Evolutionary conservation across 2,329 filamentous ascomycete genomes (phyloP).

Genomic region (Macroventuria anomochaeta): DNA sequence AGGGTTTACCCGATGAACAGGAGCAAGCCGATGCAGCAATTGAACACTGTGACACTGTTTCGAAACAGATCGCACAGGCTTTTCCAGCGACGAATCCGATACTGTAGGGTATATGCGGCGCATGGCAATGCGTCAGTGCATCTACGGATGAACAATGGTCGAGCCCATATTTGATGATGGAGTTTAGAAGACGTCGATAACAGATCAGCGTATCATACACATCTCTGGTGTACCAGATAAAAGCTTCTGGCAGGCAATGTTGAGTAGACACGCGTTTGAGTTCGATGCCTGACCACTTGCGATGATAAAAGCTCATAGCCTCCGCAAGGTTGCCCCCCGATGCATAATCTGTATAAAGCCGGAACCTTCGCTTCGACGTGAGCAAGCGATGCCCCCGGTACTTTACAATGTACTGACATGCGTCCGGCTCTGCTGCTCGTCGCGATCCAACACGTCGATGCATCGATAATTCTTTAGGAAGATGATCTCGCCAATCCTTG

Average conservation of each 20-base stretch:
- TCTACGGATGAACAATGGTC: too few relatives aligned
- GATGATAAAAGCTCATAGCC: not conserved
- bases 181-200: too few relatives aligned
- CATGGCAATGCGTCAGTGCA: too few relatives aligned
- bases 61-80: too few relatives aligned
- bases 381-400: constrained; percentile 1
- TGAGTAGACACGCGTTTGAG: not conserved
- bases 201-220: too few relatives aligned
- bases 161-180: too few relatives aligned
- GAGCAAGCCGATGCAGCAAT: too few relatives aligned
- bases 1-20: too few relatives aligned
- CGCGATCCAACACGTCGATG: not conserved
- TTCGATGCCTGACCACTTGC: not conserved
- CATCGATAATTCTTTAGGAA: not conserved
- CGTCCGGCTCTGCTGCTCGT: not conserved
- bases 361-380: not conserved
- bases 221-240: constrained; percentile 1
- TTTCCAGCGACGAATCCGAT: too few relatives aligned
- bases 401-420: not conserved
- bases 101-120: too few relatives aligned
- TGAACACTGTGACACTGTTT: too few relatives aligned
- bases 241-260: not conserved
- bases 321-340: not conserved
- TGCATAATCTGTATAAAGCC: not conserved
- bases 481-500: constrained; percentile 4